Percentiles rank a stretch among this genome's conserved stretches.
Conservation (phyloP, 2,329 filamentous ascomycete species). For the Nothophoma quercina region DNA sequence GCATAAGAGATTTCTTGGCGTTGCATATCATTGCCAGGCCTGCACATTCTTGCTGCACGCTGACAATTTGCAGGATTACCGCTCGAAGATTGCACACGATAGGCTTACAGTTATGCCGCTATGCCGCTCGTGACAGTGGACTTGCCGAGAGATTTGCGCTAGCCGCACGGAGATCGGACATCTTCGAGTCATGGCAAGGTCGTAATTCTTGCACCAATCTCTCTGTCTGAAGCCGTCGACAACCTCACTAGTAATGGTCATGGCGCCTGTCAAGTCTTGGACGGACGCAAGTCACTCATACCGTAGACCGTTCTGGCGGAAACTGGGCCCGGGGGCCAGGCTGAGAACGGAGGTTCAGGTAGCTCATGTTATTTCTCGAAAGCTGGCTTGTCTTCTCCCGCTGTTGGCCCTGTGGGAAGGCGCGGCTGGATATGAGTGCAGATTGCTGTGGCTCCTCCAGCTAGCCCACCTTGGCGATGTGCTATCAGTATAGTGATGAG, state of each 20-base stretch:
- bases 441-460: conserved; percentile 29
- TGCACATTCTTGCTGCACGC: conserved; percentile 14
- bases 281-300: conserved; percentile 12
- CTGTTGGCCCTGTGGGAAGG: conserved; percentile 25
- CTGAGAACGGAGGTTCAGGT: conserved; percentile 16
- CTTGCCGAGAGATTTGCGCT: conserved; percentile 11
- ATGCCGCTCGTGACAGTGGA: conserved; percentile 8
- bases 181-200: conserved; percentile 7
- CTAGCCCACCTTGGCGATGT: conserved; percentile 34
- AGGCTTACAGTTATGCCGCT: conserved; percentile 6
- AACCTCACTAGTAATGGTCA: conserved; percentile 5
- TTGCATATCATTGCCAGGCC: conserved; percentile 17
- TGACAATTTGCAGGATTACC: conserved; percentile 12
- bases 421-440: conserved; percentile 28
- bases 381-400: conserved; percentile 29
- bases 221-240: neutral
- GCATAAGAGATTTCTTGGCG: conserved; percentile 5
- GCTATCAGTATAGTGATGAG: conserved; percentile 39
- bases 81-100: conserved; percentile 1
- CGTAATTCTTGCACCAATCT: conserved; percentile 22
- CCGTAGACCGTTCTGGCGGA: conserved; percentile 10
- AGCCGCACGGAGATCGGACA: conserved; percentile 8
- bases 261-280: conserved; percentile 15
- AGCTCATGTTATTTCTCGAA: conserved; percentile 37
- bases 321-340: conserved; percentile 13